phyloP scores from a whole-genome alignment of 495 filamentous ascomycete genomes.

The Tuber magnatum region DNA sequence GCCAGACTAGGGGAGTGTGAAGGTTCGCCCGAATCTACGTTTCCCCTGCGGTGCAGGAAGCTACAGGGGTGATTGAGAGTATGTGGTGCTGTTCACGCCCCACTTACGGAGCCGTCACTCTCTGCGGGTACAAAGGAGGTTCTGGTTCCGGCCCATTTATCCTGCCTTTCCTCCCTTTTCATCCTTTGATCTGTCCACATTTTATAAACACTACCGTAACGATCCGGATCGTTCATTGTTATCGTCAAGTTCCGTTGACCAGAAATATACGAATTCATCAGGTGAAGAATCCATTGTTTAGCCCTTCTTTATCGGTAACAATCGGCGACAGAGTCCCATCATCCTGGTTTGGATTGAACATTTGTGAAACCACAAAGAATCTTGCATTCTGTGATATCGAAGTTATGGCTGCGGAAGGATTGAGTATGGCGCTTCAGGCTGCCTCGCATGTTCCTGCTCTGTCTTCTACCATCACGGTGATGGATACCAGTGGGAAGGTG shows the following conservation, averaged over 20 bases:
- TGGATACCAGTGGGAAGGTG: constrained; percentile 32
- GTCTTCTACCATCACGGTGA: constrained; percentile 22
- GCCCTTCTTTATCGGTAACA: background rate
- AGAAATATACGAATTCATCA: constrained; percentile 9
- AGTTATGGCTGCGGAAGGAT: constrained; percentile 20
- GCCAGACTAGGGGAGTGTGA: background rate
- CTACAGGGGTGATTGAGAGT: background rate
- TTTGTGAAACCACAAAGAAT: background rate
- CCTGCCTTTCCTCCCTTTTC: constrained; percentile 14
- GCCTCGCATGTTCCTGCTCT: constrained; percentile 29
- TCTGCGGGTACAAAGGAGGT: background rate
- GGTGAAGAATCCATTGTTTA: background rate
- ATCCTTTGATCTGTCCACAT: constrained; percentile 7
- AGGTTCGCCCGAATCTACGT: background rate
- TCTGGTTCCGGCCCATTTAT: constrained; percentile 30
- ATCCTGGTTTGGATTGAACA: constrained; percentile 1
- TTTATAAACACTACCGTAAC: constrained; percentile 15
- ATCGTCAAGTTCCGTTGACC: constrained; percentile 29
- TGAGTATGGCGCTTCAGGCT: constrained; percentile 27
- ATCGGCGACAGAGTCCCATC: background rate
- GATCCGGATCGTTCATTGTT: constrained; percentile 19
- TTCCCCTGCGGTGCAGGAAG: background rate
- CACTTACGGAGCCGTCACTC: background rate
- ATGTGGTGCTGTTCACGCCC: background rate
- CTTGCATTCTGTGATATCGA: background rate